Percentiles rank a stretch among this genome's conserved stretches.
phyloP scores from a whole-genome alignment of 345 rosid genomes.

The Euclidium syriacum region DNA sequence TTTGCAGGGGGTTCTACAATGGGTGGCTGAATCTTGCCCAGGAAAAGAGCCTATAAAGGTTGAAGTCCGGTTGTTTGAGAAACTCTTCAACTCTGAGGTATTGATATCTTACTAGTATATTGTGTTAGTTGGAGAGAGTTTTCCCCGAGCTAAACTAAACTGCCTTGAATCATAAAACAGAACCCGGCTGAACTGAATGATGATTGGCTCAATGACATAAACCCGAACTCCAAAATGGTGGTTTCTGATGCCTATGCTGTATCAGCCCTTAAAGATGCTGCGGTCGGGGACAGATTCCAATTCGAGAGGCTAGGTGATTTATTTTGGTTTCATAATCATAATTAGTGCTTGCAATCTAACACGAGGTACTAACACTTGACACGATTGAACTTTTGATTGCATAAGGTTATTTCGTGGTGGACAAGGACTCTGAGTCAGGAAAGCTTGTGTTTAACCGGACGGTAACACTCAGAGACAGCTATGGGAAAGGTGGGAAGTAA shows the following conservation, averaged over 20 bases:
- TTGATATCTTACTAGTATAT: neutral
- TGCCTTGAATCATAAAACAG: conserved; percentile 34
- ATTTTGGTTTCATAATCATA: neutral
- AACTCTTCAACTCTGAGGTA: conserved; percentile 83
- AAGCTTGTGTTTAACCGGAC: conserved; percentile 85
- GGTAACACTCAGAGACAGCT: conserved; percentile 61
- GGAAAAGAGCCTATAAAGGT: conserved; percentile 63
- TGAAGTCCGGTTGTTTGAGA: conserved; percentile 94
- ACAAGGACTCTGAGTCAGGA: conserved; percentile 65
- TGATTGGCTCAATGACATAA: conserved; percentile 78
- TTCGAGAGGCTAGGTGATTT: conserved; percentile 85
- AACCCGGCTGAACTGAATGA: conserved; percentile 73
- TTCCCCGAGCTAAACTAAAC: neutral
- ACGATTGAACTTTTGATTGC: conserved; percentile 16
- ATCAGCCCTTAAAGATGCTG: conserved; percentile 52
- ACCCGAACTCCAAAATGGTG: conserved; percentile 59
- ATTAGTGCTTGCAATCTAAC: neutral
- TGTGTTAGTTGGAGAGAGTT: neutral
- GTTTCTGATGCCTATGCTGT: conserved; percentile 59
- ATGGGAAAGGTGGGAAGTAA: conserved; percentile 49
- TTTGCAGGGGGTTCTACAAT: conserved; percentile 89
- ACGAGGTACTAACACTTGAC: neutral
- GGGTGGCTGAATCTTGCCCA: conserved; percentile 75
- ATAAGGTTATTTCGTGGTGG: conserved; percentile 76
- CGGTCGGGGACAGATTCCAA: conserved; percentile 67